Conservation (phyloP, 108 stramenopile species). For the Skeletonema marinoi region DNA sequence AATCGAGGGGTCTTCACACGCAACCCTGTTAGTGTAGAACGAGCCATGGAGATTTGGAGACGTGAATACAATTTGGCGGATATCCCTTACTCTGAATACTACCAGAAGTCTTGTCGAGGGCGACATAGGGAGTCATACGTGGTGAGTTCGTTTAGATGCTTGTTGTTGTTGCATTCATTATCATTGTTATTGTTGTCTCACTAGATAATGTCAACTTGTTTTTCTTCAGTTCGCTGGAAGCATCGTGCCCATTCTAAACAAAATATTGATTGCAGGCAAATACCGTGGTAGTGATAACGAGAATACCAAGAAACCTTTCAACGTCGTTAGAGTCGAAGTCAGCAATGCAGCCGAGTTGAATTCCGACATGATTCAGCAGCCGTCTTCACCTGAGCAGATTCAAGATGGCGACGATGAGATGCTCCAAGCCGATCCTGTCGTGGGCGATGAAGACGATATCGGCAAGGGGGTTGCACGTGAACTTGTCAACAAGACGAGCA, state of each 20-base stretch:
- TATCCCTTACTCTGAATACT: not conserved
- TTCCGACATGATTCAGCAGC: not conserved
- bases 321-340: not conserved
- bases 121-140: no score
- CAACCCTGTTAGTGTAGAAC: not conserved
- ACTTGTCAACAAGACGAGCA: slow-evolving; percentile 1
- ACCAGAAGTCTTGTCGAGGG: no score
- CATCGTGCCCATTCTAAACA: not conserved
- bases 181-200: not conserved
- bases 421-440: slow-evolving; percentile 3
- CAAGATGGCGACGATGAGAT: slow-evolving; percentile 1
- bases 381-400: not conserved
- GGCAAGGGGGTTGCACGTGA: slow-evolving; percentile 21
- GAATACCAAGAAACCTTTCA: slow-evolving; percentile 1
- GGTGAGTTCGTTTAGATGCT: not conserved
- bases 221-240: not conserved
- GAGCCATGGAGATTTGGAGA: slow-evolving; percentile 2
- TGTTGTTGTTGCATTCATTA: not conserved
- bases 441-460: slow-evolving; percentile 21
- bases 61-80: not conserved
- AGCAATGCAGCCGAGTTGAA: slow-evolving; percentile 34
- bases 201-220: not conserved
- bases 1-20: not conserved
- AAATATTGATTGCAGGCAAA: not conserved
- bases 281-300: not conserved